Base-by-base conservation (phyloP, 1,284 basidiomycete species). In the Clitocybe nebularis region DNA sequence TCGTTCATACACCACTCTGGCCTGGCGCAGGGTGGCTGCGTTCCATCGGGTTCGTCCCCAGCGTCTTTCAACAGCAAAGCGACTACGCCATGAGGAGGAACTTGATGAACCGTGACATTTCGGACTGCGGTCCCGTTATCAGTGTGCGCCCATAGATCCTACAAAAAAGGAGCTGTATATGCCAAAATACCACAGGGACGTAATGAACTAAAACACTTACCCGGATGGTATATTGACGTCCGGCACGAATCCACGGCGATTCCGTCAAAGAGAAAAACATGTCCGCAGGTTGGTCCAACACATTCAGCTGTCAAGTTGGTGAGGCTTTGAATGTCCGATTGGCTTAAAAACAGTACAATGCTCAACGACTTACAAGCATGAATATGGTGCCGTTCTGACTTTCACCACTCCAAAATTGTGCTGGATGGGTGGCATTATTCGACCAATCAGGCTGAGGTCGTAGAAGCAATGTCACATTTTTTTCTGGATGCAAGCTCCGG, bases 31-130 rank as follows among this genome's bases (percentile, higher is more conserved):
- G 66, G 66, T 4, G 77, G 75, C 54, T 66, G 56, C 2, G 63
- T 59, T 1, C 71, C 78, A 20, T 54, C 67, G 5, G 83, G 84
- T 54, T 85, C 84, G 45, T 84, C 66, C 0, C 81, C 83, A 3
- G 72, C 77, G 52, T 86, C 84, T 45, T 69, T 72, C 36, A 86
- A 60, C 28, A 86, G 62, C 13, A 86, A 54, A 11, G 82, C 82
- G 21, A 80, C 74, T n/a, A 84, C 81, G 3, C 84, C 84, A 50
- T 85, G 84, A 5, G 81, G 55, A 1, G 81, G 81, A 8, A 86
- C 79, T 11, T 58, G 62, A 5, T 64, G 48, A 1, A 70, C 77
- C 1, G 80, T 86, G 46, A 83, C 70, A 59, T 75, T 81, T 16
- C 84, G 71, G 7, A 79, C 66, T 1, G 76, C 77, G 0, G 78